Percentiles rank a stretch among this genome's conserved stretches.
phyloP scores from a whole-genome alignment of 805 yeast genomes.

The Cephaloascus fragrans region DNA sequence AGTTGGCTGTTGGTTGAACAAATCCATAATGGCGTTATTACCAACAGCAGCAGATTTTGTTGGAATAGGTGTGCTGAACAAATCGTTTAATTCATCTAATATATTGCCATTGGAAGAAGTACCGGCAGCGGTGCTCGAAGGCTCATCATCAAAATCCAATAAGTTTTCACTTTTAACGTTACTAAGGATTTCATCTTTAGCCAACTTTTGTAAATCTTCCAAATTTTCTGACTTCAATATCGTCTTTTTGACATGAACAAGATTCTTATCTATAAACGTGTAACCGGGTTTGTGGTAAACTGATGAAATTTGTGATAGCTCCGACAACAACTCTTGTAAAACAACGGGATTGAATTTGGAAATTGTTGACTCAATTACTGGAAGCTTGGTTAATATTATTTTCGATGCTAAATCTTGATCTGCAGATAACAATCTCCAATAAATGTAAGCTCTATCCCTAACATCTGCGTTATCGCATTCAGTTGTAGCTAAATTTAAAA shows the following conservation, averaged over 20 bases:
- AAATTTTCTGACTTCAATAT: constrained; percentile 36
- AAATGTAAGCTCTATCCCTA: constrained; percentile 69
- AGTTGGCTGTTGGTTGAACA: constrained; percentile 23
- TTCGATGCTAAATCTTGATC: constrained; percentile 32
- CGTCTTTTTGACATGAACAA: constrained; percentile 14
- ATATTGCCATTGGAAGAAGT: constrained; percentile 22
- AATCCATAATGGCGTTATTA: constrained; percentile 35
- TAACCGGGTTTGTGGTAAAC: constrained; percentile 81
- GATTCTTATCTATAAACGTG: constrained; percentile 37
- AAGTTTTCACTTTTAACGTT: constrained; percentile 67
- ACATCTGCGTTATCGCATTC: constrained; percentile 67
- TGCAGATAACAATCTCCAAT: constrained; percentile 59
- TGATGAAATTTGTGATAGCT: constrained; percentile 77
- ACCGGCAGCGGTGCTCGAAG: constrained; percentile 8
- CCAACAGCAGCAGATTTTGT: constrained; percentile 9
- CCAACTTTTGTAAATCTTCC: constrained; percentile 70
- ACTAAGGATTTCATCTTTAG: constrained; percentile 60
- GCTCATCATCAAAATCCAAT: constrained; percentile 75
- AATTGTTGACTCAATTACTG: constrained; percentile 64
- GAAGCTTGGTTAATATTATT: constrained; percentile 53
- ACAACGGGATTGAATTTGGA: constrained; percentile 61
- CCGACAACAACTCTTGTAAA: constrained; percentile 59
- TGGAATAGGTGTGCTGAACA: constrained; percentile 38
- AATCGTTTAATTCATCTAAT: constrained; percentile 67
- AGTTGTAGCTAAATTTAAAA: constrained; percentile 54